These are phyloP conservation scores for Furcasterigmium sp. DNA, from an alignment of 2,329 filamentous ascomycete species.

Conservation along the genomic window DNA sequence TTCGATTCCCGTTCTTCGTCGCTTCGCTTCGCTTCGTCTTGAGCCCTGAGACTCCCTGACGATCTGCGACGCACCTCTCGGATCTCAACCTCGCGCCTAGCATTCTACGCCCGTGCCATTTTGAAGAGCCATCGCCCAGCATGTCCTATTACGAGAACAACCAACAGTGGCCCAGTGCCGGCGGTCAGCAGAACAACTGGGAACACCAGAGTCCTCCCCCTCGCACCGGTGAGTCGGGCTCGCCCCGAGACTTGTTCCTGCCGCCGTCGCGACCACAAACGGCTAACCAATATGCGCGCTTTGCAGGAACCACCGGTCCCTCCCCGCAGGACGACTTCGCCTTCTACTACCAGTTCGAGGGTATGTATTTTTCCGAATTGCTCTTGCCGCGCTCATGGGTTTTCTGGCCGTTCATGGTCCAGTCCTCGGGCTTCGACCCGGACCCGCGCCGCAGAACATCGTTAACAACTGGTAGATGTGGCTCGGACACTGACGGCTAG, in stretches of 20 bases:
- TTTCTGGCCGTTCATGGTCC: slow-evolving; percentile 3
- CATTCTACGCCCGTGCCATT: neutral
- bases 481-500: slow-evolving; percentile 14
- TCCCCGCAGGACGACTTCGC: slow-evolving; percentile 72
- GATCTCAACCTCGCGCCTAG: neutral
- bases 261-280: slow-evolving; percentile 8
- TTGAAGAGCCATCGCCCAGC: slow-evolving; percentile 10
- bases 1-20: neutral
- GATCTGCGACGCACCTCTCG: neutral
- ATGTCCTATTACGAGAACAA: slow-evolving; percentile 42
- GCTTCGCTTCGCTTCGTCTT: too few relatives aligned
- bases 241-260: slow-evolving; percentile 1
- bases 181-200: slow-evolving; percentile 33
- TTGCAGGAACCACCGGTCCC: slow-evolving; percentile 67
- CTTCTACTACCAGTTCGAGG: slow-evolving; percentile 84
- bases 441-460: slow-evolving; percentile 5
- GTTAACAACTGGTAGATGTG: slow-evolving; percentile 11
- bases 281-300: slow-evolving; percentile 7
- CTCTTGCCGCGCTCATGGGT: slow-evolving; percentile 4
- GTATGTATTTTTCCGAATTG: slow-evolving; percentile 51
- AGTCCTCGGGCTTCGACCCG: neutral
- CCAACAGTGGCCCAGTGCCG: slow-evolving; percentile 29
- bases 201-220: slow-evolving; percentile 39
- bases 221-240: slow-evolving; percentile 23
- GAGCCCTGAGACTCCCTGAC: neutral